phyloP scores from a whole-genome alignment of 306 rosid genomes.

The Vigna mungo region DNA sequence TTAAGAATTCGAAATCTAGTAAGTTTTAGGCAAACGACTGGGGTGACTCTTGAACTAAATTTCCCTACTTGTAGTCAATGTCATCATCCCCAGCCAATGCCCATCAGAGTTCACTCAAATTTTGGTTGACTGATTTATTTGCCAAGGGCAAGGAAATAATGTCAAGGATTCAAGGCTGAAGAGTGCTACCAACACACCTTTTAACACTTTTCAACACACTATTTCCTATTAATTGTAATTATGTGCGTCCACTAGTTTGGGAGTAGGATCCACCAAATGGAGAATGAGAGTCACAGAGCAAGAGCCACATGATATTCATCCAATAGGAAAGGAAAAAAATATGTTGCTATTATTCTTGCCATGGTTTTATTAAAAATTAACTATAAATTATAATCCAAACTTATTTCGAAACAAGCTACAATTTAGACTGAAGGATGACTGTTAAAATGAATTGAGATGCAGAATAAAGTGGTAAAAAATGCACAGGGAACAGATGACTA shows the following conservation, averaged over 20 bases:
- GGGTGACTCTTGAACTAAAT: slow-evolving; percentile 4
- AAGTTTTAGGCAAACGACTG: slow-evolving; percentile 16
- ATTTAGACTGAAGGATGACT: slow-evolving; percentile 9
- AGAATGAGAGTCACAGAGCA: neutral
- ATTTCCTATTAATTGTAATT: neutral
- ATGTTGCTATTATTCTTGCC: neutral
- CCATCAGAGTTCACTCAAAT: neutral
- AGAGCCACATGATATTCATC: neutral
- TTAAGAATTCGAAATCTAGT: neutral
- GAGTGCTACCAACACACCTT: neutral
- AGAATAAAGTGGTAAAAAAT: slow-evolving; percentile 21
- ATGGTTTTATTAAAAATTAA: slow-evolving; percentile 26
- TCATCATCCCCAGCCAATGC: slow-evolving; percentile 1
- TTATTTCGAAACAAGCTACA: slow-evolving; percentile 16
- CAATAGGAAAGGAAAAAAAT: neutral
- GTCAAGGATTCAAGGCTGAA: neutral
- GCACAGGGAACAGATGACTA: slow-evolving; percentile 14
- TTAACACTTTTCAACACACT: neutral
- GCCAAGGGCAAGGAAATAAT: slow-evolving; percentile 3
- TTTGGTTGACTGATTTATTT: neutral
- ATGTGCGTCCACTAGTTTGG: neutral
- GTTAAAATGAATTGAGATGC: slow-evolving; percentile 27
- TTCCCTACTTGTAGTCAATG: slow-evolving; percentile 9
- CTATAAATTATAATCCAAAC: neutral
- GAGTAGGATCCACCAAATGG: neutral